Conservation (phyloP, 192 early-diverging fungal genomes). For the Funneliformis geosporum region DNA sequence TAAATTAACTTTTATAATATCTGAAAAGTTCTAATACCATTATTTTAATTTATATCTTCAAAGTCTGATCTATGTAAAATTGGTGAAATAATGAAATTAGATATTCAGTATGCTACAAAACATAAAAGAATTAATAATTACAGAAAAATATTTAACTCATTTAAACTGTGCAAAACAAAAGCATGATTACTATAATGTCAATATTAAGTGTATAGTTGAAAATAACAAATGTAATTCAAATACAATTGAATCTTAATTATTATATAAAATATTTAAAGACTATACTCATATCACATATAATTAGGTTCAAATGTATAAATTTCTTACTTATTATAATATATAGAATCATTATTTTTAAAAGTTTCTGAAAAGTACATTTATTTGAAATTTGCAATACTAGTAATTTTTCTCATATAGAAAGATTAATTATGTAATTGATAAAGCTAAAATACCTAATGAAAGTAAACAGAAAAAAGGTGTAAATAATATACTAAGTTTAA, state of each 20-base stretch:
- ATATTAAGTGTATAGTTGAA: background rate
- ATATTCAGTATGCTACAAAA: background rate
- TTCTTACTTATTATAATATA: background rate
- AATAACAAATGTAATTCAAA: background rate
- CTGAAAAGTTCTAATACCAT: background rate
- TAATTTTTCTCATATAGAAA: background rate
- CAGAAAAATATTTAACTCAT: background rate
- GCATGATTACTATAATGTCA: background rate
- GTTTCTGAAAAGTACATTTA: background rate
- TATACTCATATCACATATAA: background rate
- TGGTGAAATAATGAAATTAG: background rate
- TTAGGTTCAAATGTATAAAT: background rate
- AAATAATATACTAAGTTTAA: background rate
- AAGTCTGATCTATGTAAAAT: background rate
- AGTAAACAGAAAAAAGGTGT: background rate
- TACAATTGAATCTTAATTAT: background rate
- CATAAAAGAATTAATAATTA: background rate
- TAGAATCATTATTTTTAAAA: background rate
- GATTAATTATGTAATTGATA: background rate
- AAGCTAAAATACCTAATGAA: background rate
- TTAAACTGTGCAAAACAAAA: background rate
- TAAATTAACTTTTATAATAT: background rate
- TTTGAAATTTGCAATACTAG: background rate
- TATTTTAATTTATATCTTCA: background rate
- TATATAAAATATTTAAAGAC: background rate